Base-by-base conservation (phyloP, 495 filamentous ascomycete species). In the Evansstolkia leycettana region DNA sequence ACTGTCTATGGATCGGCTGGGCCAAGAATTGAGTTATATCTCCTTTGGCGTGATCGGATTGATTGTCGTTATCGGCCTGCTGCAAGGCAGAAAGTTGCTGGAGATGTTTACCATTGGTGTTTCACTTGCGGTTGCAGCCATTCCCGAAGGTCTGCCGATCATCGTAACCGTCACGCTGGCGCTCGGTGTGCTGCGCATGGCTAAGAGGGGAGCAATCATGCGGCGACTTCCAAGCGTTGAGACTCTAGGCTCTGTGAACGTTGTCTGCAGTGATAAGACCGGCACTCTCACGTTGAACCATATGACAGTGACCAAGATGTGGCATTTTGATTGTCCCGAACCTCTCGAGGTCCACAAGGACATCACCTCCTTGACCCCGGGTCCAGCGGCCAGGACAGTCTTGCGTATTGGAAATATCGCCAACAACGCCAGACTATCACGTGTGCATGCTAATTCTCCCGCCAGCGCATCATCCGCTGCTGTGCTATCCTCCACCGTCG, bases 41-140 rank as follows among this genome's bases (percentile, higher is more conserved):
- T 96, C 92, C 1, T 94, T 96, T 57, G 88, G 72, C 28, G 84
- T 99, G 15, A 99, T 99, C 47, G 88, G 59, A 1, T 61, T 99
- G 24, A 99, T 99, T 53, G 81, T 93, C 14, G 43, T 96, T 1
- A 69, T 94, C 28, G 90, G 90, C 4, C 71, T 93, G 40, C 69
- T 88, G 43, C 85, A 95, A 48, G 90, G 89, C 12, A 82, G 88
- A 53, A 75, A 78, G 41, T 63, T 94, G 19, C 70, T 99, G 16
- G 90, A 96, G 31, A 92, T 99, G 63, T 95, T 99, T 55, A 92
- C 89, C 19, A 94, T 96, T 53, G 92, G 86, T 14, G 90, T 99
- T 26, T 95, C 89, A 6, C 72, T 99, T 19, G 90, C 90, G 9
- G 90, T 99, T 11, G 90, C 90, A 7, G 90, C 90, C 15, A 98